These are phyloP conservation scores for Trematosphaeria pertusa DNA, from an alignment of 2,329 filamentous ascomycete genomes.

Conservation along the genomic window DNA sequence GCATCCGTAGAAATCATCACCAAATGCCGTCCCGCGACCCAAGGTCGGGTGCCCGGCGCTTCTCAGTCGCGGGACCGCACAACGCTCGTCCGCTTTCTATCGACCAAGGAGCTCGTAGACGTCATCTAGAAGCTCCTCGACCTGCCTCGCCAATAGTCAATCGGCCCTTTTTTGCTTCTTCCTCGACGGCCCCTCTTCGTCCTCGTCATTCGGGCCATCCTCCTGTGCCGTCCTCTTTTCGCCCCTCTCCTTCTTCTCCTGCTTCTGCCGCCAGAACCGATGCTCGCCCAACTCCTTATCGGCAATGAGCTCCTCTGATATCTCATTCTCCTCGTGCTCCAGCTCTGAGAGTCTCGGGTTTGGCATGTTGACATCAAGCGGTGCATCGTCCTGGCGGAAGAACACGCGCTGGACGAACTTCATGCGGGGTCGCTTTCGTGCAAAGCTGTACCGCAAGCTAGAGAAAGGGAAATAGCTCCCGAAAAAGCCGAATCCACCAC, in stretches of 20 bases:
- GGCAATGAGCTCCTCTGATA: conserved; percentile 29
- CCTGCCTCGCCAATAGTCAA: conserved; percentile 9
- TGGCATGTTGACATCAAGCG: conserved; percentile 17
- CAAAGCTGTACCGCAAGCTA: conserved; percentile 23
- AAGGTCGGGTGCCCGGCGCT: too few species aligned
- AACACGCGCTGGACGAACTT: conserved; percentile 45
- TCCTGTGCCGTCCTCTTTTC: conserved; percentile 18
- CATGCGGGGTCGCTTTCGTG: conserved; percentile 25
- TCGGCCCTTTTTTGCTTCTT: conserved; percentile 12
- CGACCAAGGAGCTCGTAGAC: not conserved
- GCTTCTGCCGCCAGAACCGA: conserved; percentile 33
- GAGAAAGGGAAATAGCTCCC: conserved; percentile 26
- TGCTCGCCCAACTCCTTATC: conserved; percentile 20
- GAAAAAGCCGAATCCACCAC: conserved; percentile 20
- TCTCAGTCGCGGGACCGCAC: too few species aligned
- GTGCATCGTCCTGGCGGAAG: conserved; percentile 34
- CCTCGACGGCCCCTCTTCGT: conserved; percentile 4
- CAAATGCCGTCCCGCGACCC: too few species aligned
- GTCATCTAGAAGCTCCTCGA: not conserved
- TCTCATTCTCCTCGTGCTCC: conserved; percentile 32
- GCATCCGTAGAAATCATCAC: too few species aligned
- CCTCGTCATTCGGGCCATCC: conserved; percentile 1
- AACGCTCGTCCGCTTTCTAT: too few species aligned
- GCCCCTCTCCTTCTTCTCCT: conserved; percentile 9
- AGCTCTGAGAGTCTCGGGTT: conserved; percentile 15